These are phyloP conservation scores for Gaillardinia entomophila DNA, from an alignment of 805 yeast genomes.

Conservation along the genomic window DNA sequence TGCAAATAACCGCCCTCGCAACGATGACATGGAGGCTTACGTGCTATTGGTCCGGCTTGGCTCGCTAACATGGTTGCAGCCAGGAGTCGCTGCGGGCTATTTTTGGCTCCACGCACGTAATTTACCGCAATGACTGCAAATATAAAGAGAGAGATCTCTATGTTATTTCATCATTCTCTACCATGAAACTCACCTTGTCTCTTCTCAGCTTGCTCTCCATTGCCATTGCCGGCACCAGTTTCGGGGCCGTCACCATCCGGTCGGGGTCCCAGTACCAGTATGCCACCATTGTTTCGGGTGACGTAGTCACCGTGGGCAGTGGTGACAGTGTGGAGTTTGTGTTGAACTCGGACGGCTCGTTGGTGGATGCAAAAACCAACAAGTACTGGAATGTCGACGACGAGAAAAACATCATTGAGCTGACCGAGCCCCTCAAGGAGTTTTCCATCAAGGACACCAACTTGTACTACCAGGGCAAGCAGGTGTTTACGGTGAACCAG, in stretches of 20 bases:
- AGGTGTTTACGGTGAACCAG: not conserved
- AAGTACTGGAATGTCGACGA: constrained; percentile 9
- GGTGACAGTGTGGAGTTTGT: constrained; percentile 10
- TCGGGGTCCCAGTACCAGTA: constrained; percentile 23
- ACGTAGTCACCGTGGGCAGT: constrained; percentile 6
- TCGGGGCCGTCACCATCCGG: constrained; percentile 14
- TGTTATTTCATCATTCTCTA: too few relatives aligned
- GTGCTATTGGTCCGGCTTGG: too few relatives aligned
- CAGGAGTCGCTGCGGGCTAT: too few relatives aligned
- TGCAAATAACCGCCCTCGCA: too few relatives aligned
- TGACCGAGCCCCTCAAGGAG: constrained; percentile 3
- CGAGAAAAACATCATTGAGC: constrained; percentile 1
- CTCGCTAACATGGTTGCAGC: too few relatives aligned
- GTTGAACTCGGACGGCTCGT: constrained; percentile 17
- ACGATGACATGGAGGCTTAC: too few relatives aligned
- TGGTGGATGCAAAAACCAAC: constrained; percentile 11
- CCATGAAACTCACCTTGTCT: too few relatives aligned
- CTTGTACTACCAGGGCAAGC: not conserved
- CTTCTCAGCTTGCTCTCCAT: constrained; percentile 15
- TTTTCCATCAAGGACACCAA: constrained; percentile 6
- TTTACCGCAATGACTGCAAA: too few relatives aligned
- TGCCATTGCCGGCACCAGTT: constrained; percentile 18
- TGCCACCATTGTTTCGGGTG: constrained; percentile 3
- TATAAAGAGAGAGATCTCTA: too few relatives aligned
- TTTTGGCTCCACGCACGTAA: too few relatives aligned